Evolutionary conservation across 352 stramenopile species (phyloP).

Genomic region (Pythium diclinum): DNA sequence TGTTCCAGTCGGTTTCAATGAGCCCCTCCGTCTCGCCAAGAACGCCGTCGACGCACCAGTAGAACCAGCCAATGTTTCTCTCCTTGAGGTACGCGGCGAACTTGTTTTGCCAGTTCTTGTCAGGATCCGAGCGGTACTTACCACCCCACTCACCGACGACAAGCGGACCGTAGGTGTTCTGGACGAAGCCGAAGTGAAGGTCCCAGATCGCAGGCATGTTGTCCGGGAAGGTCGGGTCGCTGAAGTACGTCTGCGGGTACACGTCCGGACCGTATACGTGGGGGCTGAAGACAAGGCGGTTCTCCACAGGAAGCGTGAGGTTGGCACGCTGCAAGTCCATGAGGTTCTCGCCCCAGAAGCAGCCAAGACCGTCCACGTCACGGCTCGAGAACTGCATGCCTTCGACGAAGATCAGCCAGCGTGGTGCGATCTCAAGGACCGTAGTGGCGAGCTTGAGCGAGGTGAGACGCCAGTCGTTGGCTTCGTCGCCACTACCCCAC

Average conservation of each 20-base stretch:
- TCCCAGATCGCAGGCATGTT: slow-evolving; percentile 64
- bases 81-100: slow-evolving; percentile 42
- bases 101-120: slow-evolving; percentile 46
- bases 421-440: slow-evolving; percentile 33
- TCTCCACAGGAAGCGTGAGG: slow-evolving; percentile 30
- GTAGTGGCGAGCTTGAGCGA: slow-evolving; percentile 25
- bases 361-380: slow-evolving; percentile 31
- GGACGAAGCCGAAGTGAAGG: slow-evolving; percentile 48
- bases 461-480: slow-evolving; percentile 49
- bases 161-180: slow-evolving; percentile 26
- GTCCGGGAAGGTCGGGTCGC: slow-evolving; percentile 29
- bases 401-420: slow-evolving; percentile 58
- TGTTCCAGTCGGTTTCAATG: slow-evolving; percentile 54
- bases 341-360: slow-evolving; percentile 54
- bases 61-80: slow-evolving; percentile 39
- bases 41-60: slow-evolving; percentile 72
- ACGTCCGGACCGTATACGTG: slow-evolving; percentile 51
- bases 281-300: slow-evolving; percentile 50
- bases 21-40: slow-evolving; percentile 57
- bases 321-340: slow-evolving; percentile 24
- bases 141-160: slow-evolving; percentile 67
- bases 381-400: slow-evolving; percentile 37
- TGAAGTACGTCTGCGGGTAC: slow-evolving; percentile 44
- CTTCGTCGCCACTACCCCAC: slow-evolving; percentile 36
- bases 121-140: slow-evolving; percentile 29